Evolutionary conservation across 192 early-diverging fungal genomes (phyloP).

Genomic region (Haplosporangium gracile): DNA sequence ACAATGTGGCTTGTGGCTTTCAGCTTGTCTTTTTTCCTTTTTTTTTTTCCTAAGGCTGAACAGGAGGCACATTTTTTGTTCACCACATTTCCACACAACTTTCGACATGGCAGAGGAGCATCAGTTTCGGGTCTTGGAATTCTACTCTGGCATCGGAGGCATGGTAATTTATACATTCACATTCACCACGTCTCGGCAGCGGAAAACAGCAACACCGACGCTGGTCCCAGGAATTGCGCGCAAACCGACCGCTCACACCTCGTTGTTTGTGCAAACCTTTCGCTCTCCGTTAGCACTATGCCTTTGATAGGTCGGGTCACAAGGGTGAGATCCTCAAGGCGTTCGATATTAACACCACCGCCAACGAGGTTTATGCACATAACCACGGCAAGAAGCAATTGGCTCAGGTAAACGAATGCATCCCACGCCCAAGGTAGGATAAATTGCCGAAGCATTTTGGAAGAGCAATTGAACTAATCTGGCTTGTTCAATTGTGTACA

Average conservation of each 20-base stretch:
- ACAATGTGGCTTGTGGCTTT: background rate
- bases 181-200: background rate
- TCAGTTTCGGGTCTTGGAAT: slow-evolving; percentile 64
- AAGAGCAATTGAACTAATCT: background rate
- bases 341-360: slow-evolving; percentile 95
- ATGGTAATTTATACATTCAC: slow-evolving; percentile 54
- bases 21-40: background rate
- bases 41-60: background rate
- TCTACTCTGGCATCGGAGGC: slow-evolving; percentile 76
- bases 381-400: slow-evolving; percentile 66
- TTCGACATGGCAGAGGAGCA: slow-evolving; percentile 10
- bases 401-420: slow-evolving; percentile 31
- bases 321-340: slow-evolving; percentile 79
- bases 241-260: background rate
- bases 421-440: background rate
- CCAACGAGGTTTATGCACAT: slow-evolving; percentile 82
- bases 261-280: background rate
- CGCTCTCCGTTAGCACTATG: slow-evolving; percentile 72
- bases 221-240: background rate
- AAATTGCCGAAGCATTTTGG: too few species aligned
- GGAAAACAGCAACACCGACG: too few species aligned
- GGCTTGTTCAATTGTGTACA: background rate
- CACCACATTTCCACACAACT: background rate
- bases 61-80: background rate
- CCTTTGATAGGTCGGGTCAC: slow-evolving; percentile 73